Percentiles rank a stretch among this genome's conserved stretches.
phyloP scores from a whole-genome alignment of 2,329 filamentous ascomycete species.

The Lachnellula subtilissima region DNA sequence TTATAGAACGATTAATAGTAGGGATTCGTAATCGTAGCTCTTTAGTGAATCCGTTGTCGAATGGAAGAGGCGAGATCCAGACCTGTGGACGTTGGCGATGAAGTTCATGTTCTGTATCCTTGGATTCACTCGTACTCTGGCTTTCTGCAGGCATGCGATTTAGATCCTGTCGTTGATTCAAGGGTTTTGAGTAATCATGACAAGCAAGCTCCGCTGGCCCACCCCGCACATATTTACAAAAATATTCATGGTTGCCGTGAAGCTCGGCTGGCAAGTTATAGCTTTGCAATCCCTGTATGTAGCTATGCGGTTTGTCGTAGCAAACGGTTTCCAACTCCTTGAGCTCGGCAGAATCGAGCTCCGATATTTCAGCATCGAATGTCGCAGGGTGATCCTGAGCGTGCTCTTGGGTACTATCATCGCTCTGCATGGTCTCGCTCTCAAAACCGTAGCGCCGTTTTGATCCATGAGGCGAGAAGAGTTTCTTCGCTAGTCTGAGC shows the following conservation, averaged over 20 bases:
- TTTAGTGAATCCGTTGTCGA: background rate
- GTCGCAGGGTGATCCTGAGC: background rate
- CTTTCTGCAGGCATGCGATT: background rate
- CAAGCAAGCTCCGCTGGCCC: background rate
- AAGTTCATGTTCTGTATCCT: background rate
- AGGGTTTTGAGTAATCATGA: background rate
- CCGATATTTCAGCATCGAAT: background rate
- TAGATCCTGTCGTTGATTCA: background rate
- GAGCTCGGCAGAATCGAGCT: background rate
- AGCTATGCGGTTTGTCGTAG: background rate
- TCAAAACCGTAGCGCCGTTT: background rate
- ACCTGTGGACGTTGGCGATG: background rate
- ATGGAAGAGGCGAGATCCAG: background rate
- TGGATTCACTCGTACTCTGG: background rate
- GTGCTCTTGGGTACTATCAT: background rate
- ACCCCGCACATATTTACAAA: background rate
- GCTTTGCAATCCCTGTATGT: background rate
- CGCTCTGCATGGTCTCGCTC: background rate
- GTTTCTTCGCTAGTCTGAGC: background rate
- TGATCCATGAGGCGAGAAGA: background rate
- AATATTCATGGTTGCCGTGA: background rate
- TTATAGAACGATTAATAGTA: background rate
- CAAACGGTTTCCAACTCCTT: background rate
- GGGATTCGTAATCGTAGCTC: background rate
- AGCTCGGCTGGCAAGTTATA: background rate